Evolutionary conservation across 805 yeast species (phyloP).

Genomic region (Debaryomyces maramus): DNA sequence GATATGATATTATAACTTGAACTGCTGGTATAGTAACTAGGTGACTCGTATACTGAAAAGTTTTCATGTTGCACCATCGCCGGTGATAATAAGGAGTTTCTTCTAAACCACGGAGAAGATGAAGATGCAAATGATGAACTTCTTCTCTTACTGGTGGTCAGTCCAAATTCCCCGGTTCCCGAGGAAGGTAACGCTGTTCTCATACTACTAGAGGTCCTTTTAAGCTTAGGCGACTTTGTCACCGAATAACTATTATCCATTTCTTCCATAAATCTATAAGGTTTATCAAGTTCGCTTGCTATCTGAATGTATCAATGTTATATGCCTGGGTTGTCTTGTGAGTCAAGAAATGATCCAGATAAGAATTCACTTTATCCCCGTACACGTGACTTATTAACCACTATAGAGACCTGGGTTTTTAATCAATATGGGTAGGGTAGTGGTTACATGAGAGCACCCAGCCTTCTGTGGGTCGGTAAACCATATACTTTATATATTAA

Average conservation of each 20-base stretch:
- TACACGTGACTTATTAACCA: neutral
- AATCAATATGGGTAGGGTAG: neutral
- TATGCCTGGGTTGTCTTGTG: neutral
- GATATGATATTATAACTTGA: slow-evolving; percentile 40
- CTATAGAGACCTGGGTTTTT: neutral
- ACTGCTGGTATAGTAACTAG: slow-evolving; percentile 30
- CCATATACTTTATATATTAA: neutral
- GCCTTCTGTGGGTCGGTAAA: too few species aligned
- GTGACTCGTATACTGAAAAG: slow-evolving; percentile 51
- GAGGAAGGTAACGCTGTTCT: neutral
- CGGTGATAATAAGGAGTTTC: slow-evolving; percentile 57
- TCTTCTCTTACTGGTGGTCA: slow-evolving; percentile 16
- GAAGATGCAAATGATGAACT: slow-evolving; percentile 33
- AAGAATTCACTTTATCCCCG: too few species aligned
- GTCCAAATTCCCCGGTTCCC: slow-evolving; percentile 8
- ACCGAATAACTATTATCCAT: neutral
- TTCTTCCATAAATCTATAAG: neutral
- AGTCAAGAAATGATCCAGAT: neutral
- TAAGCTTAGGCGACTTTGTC: neutral
- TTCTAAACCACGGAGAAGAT: slow-evolving; percentile 54
- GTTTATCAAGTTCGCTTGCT: too few species aligned
- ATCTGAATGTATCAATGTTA: too few species aligned
- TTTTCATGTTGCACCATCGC: slow-evolving; percentile 59
- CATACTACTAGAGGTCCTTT: neutral
- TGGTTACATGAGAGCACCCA: neutral